phyloP scores from a whole-genome alignment of 306 rosid species.

The Luffa aegyptiaca region DNA sequence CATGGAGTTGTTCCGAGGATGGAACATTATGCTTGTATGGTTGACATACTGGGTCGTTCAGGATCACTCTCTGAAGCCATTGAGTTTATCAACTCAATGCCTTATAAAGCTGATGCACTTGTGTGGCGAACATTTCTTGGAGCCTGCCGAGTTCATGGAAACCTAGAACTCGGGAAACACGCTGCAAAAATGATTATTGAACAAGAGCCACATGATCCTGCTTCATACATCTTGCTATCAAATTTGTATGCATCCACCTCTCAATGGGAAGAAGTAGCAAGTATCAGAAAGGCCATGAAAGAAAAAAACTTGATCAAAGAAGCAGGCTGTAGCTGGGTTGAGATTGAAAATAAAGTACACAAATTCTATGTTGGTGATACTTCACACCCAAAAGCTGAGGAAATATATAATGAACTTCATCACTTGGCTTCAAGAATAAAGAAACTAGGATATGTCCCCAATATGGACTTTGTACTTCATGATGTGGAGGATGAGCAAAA shows the following conservation, averaged over 20 bases:
- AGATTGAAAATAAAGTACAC: slow-evolving; percentile 44
- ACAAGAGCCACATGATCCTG: slow-evolving; percentile 46
- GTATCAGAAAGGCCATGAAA: slow-evolving; percentile 45
- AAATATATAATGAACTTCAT: slow-evolving; percentile 44
- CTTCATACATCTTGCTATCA: slow-evolving; percentile 44
- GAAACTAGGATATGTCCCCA: slow-evolving; percentile 43
- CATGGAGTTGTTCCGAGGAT: slow-evolving; percentile 42
- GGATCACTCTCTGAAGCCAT: slow-evolving; percentile 51
- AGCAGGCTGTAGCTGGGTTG: slow-evolving; percentile 60
- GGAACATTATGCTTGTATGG: slow-evolving; percentile 68
- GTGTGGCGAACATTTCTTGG: slow-evolving; percentile 70
- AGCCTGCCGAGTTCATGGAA: slow-evolving; percentile 45
- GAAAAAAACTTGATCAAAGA: slow-evolving; percentile 38
- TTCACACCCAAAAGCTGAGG: slow-evolving; percentile 40
- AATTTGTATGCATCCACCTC: slow-evolving; percentile 52
- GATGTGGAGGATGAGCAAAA: slow-evolving; percentile 58
- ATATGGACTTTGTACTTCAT: slow-evolving; percentile 56
- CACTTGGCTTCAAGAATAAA: slow-evolving; percentile 31
- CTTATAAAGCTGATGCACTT: slow-evolving; percentile 42
- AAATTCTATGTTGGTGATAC: slow-evolving; percentile 59
- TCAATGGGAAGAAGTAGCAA: slow-evolving; percentile 45
- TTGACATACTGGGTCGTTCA: slow-evolving; percentile 51
- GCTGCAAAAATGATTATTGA: slow-evolving; percentile 56
- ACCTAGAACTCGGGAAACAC: slow-evolving; percentile 46
- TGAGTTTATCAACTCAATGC: slow-evolving; percentile 42